Evolutionary conservation across 495 filamentous ascomycete genomes (phyloP).

Genomic region (Trichoderma erinaceum): DNA sequence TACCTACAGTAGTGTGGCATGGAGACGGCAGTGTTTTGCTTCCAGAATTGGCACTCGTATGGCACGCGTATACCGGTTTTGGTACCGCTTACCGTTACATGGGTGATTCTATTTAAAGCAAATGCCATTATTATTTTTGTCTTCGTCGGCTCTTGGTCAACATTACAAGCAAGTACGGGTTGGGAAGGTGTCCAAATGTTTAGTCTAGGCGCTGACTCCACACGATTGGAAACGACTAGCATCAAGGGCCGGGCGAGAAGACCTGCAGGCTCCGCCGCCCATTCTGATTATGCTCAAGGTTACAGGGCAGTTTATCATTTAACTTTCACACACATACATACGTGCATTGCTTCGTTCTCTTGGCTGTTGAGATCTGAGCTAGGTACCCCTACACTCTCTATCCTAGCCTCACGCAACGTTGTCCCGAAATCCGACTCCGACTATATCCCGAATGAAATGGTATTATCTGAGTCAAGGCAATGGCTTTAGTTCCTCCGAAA

Average conservation of each 20-base stretch:
- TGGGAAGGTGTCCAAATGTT: not conserved
- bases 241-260: not conserved
- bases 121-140: not conserved
- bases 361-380: constrained; percentile 8
- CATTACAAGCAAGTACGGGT: not conserved
- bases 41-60: not conserved
- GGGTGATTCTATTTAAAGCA: not conserved
- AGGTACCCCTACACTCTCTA: not conserved
- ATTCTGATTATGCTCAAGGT: not conserved
- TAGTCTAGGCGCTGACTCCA: not conserved
- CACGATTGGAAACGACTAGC: not conserved
- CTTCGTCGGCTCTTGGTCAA: not conserved
- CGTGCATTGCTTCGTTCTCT: not conserved
- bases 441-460: not conserved
- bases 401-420: not conserved
- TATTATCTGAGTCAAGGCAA: not conserved
- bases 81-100: not conserved
- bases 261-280: not conserved
- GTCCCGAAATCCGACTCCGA: constrained; percentile 10
- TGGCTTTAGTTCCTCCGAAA: not conserved
- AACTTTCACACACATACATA: not conserved
- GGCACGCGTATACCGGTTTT: not conserved
- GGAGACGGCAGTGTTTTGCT: not conserved
- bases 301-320: not conserved
- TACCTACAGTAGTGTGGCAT: not conserved